phyloP scores from a whole-genome alignment of 2,329 filamentous ascomycete species.

The Colletotrichum eremochloae region DNA sequence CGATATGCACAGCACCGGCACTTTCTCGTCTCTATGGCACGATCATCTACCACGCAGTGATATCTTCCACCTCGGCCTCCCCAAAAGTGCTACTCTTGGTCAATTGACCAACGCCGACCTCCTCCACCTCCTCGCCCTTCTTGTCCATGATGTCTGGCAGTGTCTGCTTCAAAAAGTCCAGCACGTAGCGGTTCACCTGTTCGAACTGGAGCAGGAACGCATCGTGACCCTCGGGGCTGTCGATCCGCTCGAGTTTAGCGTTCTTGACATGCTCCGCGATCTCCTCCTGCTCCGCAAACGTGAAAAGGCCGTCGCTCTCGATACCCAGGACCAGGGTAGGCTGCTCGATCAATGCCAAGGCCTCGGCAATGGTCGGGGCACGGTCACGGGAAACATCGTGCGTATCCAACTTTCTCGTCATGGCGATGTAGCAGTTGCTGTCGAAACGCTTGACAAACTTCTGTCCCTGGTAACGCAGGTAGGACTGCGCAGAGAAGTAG shows the following conservation, averaged over 20 bases:
- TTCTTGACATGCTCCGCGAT: slow-evolving; percentile 85
- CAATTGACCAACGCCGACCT: slow-evolving; percentile 69
- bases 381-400: slow-evolving; percentile 92
- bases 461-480: slow-evolving; percentile 93
- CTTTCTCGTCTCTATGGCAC: neutral
- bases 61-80: slow-evolving; percentile 95
- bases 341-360: slow-evolving; percentile 86
- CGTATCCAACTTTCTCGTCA: slow-evolving; percentile 97
- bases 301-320: slow-evolving; percentile 95
- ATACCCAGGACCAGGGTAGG: slow-evolving; percentile 94
- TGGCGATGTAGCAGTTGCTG: slow-evolving; percentile 98
- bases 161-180: slow-evolving; percentile 85
- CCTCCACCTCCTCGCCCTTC: slow-evolving; percentile 60
- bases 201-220: slow-evolving; percentile 97
- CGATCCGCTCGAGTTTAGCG: slow-evolving; percentile 85
- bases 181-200: slow-evolving; percentile 90
- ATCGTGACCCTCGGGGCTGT: slow-evolving; percentile 95
- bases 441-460: slow-evolving; percentile 99
- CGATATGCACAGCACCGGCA: neutral
- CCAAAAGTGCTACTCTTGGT: slow-evolving; percentile 94
- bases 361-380: slow-evolving; percentile 75
- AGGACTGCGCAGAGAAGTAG: slow-evolving; percentile 99
- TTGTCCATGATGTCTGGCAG: slow-evolving; percentile 89
- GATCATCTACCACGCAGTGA: slow-evolving; percentile 87
- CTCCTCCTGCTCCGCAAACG: slow-evolving; percentile 96